Base-by-base conservation (phyloP, 2,329 filamentous ascomycete genomes). In the Neofusicoccum sp. region DNA sequence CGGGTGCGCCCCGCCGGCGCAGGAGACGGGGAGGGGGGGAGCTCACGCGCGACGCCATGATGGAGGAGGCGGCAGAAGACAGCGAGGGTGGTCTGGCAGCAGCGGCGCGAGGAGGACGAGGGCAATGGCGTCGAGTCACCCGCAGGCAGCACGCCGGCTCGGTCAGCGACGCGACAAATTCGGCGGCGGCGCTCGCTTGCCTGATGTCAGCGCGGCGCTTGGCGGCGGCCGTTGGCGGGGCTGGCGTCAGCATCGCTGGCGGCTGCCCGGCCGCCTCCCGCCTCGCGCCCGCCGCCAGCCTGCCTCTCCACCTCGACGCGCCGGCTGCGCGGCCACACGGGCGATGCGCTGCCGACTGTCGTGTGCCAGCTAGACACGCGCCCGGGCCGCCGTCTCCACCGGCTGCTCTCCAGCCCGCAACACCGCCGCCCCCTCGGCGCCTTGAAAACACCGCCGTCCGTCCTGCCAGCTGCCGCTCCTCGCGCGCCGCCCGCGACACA, bases 271-370 rank as follows among this genome's bases (percentile, higher is more conserved):
- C 28, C 20, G 5, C 16, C 33, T 28, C 31, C 48, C 31, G 48
- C 48, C 48, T 20, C 38, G 31, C 48, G 9, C 20, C 48, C 33
- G 26, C 49, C 4, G 26, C 36, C 26, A 2, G 36, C 51, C 47
- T 16, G 33, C 51, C 48, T 14, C 3, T 38, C 14, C 36, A 31
- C 26, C 14, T 31, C 51, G 26, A 56, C 51, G 51, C 26, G 51
- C 38, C 36, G 51, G 36, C 33, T 33, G 26, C 38, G 51, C 51
- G 30, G 81, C 82, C n/a, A 78, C 76, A 58, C 82, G 71, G 11
- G 81, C 80, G 64, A 68, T 49, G 20, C 62, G 63, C 20, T 58
- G 51, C 36, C 49, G 57, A 24, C 58, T 58, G 58, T 60, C 63
- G 33, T 65, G 64, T 16, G 48, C 60, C 20, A 68, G 28, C 51